Percentiles rank a stretch among this genome's conserved stretches.
Conservation (phyloP, 2,329 filamentous ascomycete species). For the Penicillium aurantiogriseum region DNA sequence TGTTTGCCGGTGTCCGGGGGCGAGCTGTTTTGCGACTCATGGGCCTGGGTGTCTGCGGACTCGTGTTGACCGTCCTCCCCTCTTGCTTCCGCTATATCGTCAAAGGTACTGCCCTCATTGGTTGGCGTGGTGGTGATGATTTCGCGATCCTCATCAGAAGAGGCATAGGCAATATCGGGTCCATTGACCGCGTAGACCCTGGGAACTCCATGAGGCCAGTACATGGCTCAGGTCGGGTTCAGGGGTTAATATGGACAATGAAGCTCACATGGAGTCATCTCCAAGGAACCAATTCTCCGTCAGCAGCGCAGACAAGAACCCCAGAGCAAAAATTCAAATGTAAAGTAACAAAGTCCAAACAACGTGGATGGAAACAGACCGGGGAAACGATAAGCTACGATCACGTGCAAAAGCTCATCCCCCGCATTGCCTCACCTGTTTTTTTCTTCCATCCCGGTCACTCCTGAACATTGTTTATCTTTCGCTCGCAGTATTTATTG, state of each 20-base stretch:
- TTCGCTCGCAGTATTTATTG: neutral
- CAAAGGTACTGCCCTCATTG: conserved; percentile 28
- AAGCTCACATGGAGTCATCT: conserved; percentile 42
- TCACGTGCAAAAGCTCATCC: conserved; percentile 25
- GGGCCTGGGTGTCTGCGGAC: neutral
- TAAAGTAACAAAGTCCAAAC: conserved; percentile 5
- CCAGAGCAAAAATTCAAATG: neutral
- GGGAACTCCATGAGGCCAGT: conserved; percentile 52
- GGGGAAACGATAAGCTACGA: conserved; percentile 20
- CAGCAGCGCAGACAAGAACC: neutral
- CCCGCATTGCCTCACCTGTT: conserved; percentile 22
- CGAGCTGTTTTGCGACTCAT: conserved; percentile 6
- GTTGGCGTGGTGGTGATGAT: conserved; percentile 15
- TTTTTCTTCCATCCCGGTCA: conserved; percentile 9
- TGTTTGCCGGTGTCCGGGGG: conserved; percentile 31
- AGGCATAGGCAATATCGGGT: conserved; percentile 34
- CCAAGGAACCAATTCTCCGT: conserved; percentile 19
- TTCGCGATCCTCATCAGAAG: conserved; percentile 28
- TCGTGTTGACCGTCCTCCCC: conserved; percentile 1
- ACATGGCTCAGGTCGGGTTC: conserved; percentile 42
- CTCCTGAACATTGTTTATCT: conserved; percentile 11
- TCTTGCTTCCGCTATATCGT: conserved; percentile 19
- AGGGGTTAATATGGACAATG: conserved; percentile 27
- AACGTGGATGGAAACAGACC: conserved; percentile 1
- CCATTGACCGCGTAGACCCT: conserved; percentile 51